These are phyloP conservation scores for Breviolum minutum DNA, from an alignment of 73 alveolate genomes.

Conservation along the genomic window DNA sequence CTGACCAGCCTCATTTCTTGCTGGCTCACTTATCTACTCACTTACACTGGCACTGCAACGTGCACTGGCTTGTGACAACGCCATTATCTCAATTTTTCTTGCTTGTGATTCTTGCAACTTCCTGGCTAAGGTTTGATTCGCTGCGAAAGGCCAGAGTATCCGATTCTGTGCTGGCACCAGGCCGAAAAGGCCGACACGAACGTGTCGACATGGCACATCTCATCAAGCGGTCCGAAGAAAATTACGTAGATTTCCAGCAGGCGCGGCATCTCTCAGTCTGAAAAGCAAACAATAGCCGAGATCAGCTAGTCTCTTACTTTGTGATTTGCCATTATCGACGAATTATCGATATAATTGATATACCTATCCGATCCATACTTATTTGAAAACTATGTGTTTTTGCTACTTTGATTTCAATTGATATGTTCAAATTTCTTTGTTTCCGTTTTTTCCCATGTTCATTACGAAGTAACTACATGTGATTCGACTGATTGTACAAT, in stretches of 20 bases:
- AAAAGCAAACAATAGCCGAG: too few species aligned
- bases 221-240: neutral
- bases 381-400: neutral
- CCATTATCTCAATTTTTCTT: too few species aligned
- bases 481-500: too few species aligned
- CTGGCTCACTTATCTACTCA: too few species aligned
- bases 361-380: neutral
- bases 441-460: neutral
- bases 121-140: neutral
- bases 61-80: too few species aligned
- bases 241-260: neutral
- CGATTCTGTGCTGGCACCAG: neutral
- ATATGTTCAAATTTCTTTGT: too few species aligned
- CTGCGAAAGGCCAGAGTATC: neutral
- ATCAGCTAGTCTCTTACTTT: too few species aligned
- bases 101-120: neutral
- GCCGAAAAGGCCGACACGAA: neutral
- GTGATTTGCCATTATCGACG: neutral
- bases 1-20: too few species aligned
- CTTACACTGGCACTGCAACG: too few species aligned
- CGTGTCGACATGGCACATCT: neutral
- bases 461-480: too few species aligned
- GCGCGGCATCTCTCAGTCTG: neutral
- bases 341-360: neutral
- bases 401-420: too few species aligned